Base-by-base conservation (phyloP, 169 alveolate genomes). In the Toxoplasma gondii region DNA sequence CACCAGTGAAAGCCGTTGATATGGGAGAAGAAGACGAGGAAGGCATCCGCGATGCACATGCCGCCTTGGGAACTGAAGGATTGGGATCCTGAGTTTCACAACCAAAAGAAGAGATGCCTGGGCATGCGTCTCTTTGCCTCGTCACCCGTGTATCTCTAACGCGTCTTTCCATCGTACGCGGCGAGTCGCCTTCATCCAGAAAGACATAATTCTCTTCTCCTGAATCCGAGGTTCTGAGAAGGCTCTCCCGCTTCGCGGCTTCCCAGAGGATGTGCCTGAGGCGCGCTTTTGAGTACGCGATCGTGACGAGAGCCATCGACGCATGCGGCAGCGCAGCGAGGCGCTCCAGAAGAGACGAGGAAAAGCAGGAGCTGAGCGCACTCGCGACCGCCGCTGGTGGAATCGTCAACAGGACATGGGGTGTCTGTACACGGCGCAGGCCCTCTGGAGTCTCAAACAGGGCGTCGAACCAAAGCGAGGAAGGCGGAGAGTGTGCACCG, bases 351-450 rank as follows among this genome's bases (percentile, higher is more conserved):
- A 87, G 83, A 0, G 64, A 58, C 31, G 94, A 34, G 7, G 83
- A 36, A 1, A 92, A 88, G 22, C 1, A 39, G 67, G 54, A 69
- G 67, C 84, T 29, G 74, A 92, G 84, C 5, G 69, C 49, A 9
- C 70, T 34, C 12, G 91, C 94, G 2, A 78, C 84, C 24, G 49
- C 74, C 2, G 19, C 64, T 34, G 94, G 74, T n/a, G 88, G 70
- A 0, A 82, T 31, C 16, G 94, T 92, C 49, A 92, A 91, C 16
- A 92, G 91, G 64, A 80, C 91, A 27, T 92, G 91, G 27, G 24
- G 24, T 27, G 94, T 69, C 0, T 44, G 53, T 1, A 92, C 70
- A 0, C 41, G 91, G 4, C 69, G 4, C 41, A 31, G 10, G 2
- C 82, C 90, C 36, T 74, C 38, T 12, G 94, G 94, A 9, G 94